Evolutionary conservation across 1,139 yeast species (phyloP), one percentile per base, ranked within the genome.

Genomic region (Candida dubliniensis): DNA sequence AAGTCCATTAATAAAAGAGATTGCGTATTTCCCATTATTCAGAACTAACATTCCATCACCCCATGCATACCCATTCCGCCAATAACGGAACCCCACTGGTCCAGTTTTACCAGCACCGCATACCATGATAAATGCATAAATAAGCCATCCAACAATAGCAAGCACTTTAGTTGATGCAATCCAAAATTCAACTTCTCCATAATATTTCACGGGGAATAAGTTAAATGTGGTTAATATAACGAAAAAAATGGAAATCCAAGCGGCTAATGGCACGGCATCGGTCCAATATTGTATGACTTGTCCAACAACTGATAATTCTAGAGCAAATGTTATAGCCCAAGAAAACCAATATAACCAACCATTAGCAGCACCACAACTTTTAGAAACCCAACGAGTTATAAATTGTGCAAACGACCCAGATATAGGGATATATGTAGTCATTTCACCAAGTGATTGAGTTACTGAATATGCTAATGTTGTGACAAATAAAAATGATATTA

Each of bases 11-110:
- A 71, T 77, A 57, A 84, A 83, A 54, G 82, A 71, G 43, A 73
- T 86, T 26, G 82, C 75, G 56, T 76, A 71, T 33, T 67, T 63
- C 25, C 41, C 41, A 51, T 74, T 66, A 31, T 55, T 46, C 25
- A 69, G 66, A 13, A 73, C 67, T 36, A 63, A 56, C 45, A 74
- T 67, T 38, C 88, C 89, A 8, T 83, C 76, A 50, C 88, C 90
- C 82, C 78, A 88, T 1, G 96, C 84, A 43, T 96, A 96, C 3
- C 96, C 96, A 59, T 90, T 70, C 65, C 91, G 81, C 97, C 97
- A 91, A 69, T 90, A 89, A 62, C 90, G 76, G 73, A 85, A 86
- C 7, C 93, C 95, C 38, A 87, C 77, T 12, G 90, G 86, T 13
- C 90, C 89, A 12, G 79, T 74, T 38, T 63, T 53, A 45, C 86